phyloP scores from a whole-genome alignment of 2,329 filamentous ascomycete genomes.

The Dothideomycetes sp. region DNA sequence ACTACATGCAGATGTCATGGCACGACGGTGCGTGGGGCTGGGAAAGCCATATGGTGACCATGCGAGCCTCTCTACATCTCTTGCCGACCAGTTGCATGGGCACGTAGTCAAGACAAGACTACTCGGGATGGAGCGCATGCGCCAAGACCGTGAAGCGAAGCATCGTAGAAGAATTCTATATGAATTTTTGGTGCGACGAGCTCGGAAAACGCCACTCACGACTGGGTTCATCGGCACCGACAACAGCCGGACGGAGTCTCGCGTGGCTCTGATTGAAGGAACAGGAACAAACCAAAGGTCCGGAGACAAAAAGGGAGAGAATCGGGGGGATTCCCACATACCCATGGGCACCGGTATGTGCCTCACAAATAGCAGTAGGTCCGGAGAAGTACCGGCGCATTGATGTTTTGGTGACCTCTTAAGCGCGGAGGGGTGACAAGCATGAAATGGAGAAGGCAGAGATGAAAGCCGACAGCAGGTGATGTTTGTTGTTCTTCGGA shows the following conservation, averaged over 20 bases:
- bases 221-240: neutral
- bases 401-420: slow-evolving; percentile 2
- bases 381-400: slow-evolving; percentile 12
- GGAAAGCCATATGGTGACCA: no score
- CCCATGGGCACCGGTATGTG: neutral
- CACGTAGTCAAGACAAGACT: neutral
- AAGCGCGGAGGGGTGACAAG: slow-evolving; percentile 9
- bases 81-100: neutral
- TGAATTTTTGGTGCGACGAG: neutral
- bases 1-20: no score
- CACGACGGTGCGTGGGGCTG: no score
- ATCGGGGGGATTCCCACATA: no score
- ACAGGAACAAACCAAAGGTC: neutral
- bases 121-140: neutral
- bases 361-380: slow-evolving; percentile 2
- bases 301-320: slow-evolving; percentile 1
- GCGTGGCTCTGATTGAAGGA: neutral
- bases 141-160: neutral
- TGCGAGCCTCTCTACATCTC: no score
- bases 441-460: neutral
- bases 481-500: no score
- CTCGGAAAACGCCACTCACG: neutral
- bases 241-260: neutral
- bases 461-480: no score
- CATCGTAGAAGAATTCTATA: neutral